These are phyloP conservation scores for Populus hybrid DNA, from an alignment of 441 rosid species.

Conservation along the genomic window DNA sequence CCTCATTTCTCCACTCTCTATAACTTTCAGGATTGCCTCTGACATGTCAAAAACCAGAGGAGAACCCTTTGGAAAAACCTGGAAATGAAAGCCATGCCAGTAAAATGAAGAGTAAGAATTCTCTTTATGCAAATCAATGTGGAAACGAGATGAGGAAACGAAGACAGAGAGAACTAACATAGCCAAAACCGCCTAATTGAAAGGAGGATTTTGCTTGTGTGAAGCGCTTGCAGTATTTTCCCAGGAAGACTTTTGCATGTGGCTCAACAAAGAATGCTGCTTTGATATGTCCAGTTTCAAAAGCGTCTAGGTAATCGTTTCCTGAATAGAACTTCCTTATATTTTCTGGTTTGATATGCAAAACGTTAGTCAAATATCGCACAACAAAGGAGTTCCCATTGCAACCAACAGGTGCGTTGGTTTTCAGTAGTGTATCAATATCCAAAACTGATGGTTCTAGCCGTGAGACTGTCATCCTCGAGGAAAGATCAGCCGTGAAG, in stretches of 20 bases:
- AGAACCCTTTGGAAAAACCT: no score
- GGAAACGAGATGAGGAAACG: background rate
- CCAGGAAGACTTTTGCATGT: conserved; percentile 32
- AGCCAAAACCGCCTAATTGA: conserved; percentile 33
- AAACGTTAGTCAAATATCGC: conserved; percentile 20
- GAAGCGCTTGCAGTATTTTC: conserved; percentile 31
- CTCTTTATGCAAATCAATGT: no score
- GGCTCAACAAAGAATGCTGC: conserved; percentile 34
- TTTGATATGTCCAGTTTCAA: conserved; percentile 19
- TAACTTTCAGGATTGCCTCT: conserved; percentile 20
- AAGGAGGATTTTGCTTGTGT: conserved; percentile 16
- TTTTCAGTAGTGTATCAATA: conserved; percentile 26
- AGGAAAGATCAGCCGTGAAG: conserved; percentile 30
- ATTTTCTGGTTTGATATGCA: conserved; percentile 23
- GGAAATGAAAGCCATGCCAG: background rate
- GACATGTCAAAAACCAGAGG: conserved; percentile 17
- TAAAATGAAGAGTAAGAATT: background rate
- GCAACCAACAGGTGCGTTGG: conserved; percentile 32
- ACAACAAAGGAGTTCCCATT: conserved; percentile 29
- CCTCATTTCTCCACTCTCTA: conserved; percentile 24
- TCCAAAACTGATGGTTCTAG: conserved; percentile 26
- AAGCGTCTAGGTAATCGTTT: conserved; percentile 22
- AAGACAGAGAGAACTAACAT: conserved; percentile 10
- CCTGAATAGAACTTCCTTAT: conserved; percentile 14
- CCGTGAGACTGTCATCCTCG: conserved; percentile 28